phyloP scores from a whole-genome alignment of 1,284 basidiomycete species.

The Lignosus rhinocerotis region DNA sequence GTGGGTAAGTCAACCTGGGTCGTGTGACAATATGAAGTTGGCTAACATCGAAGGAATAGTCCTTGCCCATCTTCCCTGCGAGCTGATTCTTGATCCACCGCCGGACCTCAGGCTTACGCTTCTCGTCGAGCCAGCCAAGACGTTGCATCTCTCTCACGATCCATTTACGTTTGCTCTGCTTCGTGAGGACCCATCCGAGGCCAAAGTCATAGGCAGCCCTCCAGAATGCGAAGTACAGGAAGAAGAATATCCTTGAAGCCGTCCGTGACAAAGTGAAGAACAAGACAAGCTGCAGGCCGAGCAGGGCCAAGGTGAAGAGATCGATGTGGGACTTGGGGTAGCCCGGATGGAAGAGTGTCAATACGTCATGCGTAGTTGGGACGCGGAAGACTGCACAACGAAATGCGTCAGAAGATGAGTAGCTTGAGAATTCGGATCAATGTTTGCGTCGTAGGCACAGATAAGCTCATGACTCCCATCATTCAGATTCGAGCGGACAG shows the following conservation, averaged over 20 bases:
- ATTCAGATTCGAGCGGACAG: neutral
- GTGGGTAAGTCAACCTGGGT: constrained; percentile 18
- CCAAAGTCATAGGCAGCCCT: constrained; percentile 90
- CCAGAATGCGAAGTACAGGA: constrained; percentile 93
- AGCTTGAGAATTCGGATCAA: neutral
- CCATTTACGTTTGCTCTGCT: constrained; percentile 93
- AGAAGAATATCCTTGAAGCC: constrained; percentile 68
- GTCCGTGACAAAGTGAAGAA: constrained; percentile 67
- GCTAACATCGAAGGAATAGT: constrained; percentile 88
- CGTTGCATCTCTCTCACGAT: constrained; percentile 82
- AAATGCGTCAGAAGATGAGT: neutral
- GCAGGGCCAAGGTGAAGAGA: constrained; percentile 78
- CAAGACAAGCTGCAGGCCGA: constrained; percentile 79
- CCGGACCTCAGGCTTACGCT: constrained; percentile 62
- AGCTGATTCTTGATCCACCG: constrained; percentile 88
- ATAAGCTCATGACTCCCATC: neutral
- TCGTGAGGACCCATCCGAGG: constrained; percentile 90
- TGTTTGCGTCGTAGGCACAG: neutral
- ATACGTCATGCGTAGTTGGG: constrained; percentile 93
- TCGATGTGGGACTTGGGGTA: constrained; percentile 93
- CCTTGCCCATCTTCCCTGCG: constrained; percentile 90
- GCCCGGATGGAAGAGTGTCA: constrained; percentile 88
- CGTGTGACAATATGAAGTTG: constrained; percentile 15
- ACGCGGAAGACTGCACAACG: constrained; percentile 49
- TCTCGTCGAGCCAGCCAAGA: constrained; percentile 86